Conservation (phyloP, 148 eudicot species). For the Chenopodium album region DNA sequence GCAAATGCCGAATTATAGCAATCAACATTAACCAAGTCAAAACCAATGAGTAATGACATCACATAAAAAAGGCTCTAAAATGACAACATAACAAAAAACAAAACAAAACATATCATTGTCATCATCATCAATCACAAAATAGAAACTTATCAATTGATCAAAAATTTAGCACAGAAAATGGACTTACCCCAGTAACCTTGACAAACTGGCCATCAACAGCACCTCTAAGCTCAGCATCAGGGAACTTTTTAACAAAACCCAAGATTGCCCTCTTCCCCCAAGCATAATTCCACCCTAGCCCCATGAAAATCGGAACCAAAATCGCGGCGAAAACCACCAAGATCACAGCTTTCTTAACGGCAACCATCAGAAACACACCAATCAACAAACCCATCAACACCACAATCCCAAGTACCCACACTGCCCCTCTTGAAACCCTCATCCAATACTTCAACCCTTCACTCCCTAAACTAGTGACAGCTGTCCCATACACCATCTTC, state of each 20-base stretch:
- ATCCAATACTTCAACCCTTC: constrained; percentile 57
- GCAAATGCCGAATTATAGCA: not conserved
- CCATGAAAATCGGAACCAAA: constrained; percentile 42
- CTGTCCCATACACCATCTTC: constrained; percentile 62
- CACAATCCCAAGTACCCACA: constrained; percentile 72
- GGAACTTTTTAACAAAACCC: constrained; percentile 50
- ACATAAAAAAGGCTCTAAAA: not conserved
- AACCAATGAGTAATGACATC: constrained; percentile 8
- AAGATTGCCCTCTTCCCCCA: constrained; percentile 56
- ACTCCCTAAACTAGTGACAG: constrained; percentile 61
- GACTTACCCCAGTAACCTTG: constrained; percentile 94
- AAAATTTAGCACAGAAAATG: not conserved
- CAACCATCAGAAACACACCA: constrained; percentile 68
- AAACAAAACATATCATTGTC: not conserved
- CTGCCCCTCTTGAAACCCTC: constrained; percentile 58
- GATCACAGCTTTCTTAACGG: constrained; percentile 60
- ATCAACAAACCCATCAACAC: constrained; percentile 74
- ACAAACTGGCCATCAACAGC: constrained; percentile 92
- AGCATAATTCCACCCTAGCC: constrained; percentile 56
- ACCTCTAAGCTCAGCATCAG: constrained; percentile 83
- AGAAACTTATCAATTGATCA: not conserved
- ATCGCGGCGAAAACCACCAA: constrained; percentile 64
- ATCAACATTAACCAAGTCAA: constrained; percentile 21
- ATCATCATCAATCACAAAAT: constrained; percentile 7
- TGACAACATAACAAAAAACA: constrained; percentile 4